Base-by-base conservation (phyloP, 2,329 filamentous ascomycete genomes). In the Huntiella decipiens region DNA sequence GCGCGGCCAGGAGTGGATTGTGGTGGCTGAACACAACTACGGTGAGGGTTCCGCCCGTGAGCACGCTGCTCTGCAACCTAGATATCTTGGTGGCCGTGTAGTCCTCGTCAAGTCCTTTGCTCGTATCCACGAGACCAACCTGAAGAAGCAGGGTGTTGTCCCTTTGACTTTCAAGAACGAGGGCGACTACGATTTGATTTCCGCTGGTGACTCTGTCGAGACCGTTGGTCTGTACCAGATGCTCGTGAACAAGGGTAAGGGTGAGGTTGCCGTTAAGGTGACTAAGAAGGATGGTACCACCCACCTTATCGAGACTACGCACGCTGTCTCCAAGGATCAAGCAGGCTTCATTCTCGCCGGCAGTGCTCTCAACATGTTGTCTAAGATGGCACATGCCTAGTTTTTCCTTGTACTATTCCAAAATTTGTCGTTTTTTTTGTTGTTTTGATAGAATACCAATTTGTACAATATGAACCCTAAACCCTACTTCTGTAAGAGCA, bases 21-120 rank as follows among this genome's bases (percentile, higher is more conserved):
- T 96, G 10, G 83, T 98, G 22, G 91, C 88, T 13, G 91, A 98
- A 67, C 85, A 93, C 66, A 98, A 98, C 71, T 94, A 94, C 65
- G 86, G 87, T 53, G 86, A 94, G 62, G 86, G 86, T 13, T 86
- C 79, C 44, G 85, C 86, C 2, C 74, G 86, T 53, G 86, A 94
- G 61, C 86, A 94, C 63, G 86, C 86, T 16, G 86, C 86, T 1
- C 68, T 94, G 33, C 86, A 94, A 61, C 87, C 86, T 2, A 73
- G 86, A n/a, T 93, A 87, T 63, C 77, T 94, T 2, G 87, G 86
- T 49, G 84, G 82, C 15, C 73, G 83, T 43, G 70, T 93, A 57
- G 85, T 94, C 48, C 71, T 93, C 13, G 71, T 80, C 47, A 94
- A 94, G 67, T 82, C 74, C 34, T 93, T 94, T 58, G 86, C 86